Conservation (phyloP, 768 basidiomycete genomes). For the Lenzites betulinus region DNA sequence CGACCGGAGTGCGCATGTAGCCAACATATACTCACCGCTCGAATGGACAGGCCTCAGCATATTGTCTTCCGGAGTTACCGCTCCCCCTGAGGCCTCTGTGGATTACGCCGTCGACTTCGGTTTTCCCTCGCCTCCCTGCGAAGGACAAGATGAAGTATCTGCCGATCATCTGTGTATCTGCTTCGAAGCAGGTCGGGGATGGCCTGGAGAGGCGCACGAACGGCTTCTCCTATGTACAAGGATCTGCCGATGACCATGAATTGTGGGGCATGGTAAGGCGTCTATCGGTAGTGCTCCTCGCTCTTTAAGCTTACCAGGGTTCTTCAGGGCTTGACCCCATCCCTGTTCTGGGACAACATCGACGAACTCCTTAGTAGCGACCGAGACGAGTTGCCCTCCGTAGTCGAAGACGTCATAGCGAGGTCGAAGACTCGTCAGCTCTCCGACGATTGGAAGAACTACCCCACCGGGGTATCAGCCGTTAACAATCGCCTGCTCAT, state of each 20-base stretch:
- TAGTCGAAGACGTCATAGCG: conserved; percentile 38
- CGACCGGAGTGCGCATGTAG: background rate
- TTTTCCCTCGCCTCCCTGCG: conserved; percentile 44
- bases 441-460: conserved; percentile 13
- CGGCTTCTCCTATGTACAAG: conserved; percentile 90
- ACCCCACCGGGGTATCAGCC: conserved; percentile 36
- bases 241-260: conserved; percentile 95
- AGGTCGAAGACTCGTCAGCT: background rate
- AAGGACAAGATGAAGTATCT: conserved; percentile 41
- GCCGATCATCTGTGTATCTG: conserved; percentile 85
- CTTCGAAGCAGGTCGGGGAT: conserved; percentile 68
- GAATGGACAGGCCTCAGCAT: conserved; percentile 62
- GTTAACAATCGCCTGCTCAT: conserved; percentile 47
- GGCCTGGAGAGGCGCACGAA: conserved; percentile 59
- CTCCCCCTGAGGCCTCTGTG: conserved; percentile 83
- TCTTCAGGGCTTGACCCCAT: conserved; percentile 71
- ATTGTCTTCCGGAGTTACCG: conserved; percentile 58
- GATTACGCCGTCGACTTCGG: conserved; percentile 74
- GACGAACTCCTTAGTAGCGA: conserved; percentile 47
- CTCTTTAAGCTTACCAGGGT: background rate
- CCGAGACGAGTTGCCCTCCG: conserved; percentile 50
- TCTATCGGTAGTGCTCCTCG: background rate
- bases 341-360: conserved; percentile 67
- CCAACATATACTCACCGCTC: background rate
- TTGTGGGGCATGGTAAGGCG: conserved; percentile 73